Conservation (phyloP, 495 filamentous ascomycete species). For the Talaromyces proteolyticus region DNA sequence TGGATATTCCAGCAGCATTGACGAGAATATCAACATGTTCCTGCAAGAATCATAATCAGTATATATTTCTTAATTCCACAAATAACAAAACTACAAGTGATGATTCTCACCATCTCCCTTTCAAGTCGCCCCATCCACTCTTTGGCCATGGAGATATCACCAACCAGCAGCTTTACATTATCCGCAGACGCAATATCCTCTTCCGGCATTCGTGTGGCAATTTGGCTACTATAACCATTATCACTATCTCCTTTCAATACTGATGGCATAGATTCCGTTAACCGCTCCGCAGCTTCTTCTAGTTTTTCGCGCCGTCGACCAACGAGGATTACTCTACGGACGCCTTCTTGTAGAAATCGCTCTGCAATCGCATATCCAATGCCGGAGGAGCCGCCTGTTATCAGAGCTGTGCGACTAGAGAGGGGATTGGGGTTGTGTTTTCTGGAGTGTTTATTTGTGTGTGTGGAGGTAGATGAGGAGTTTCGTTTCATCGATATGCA, state of each 20-base stretch:
- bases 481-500: background rate
- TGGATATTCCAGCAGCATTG: conserved; percentile 69
- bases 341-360: conserved; percentile 59
- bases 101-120: conserved; percentile 30
- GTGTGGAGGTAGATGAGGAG: background rate
- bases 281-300: conserved; percentile 18
- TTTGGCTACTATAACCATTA: background rate
- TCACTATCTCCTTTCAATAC: background rate
- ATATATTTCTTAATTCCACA: no score
- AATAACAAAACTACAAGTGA: no score
- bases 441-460: background rate
- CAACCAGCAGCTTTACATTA: conserved; percentile 23
- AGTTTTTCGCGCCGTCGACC: conserved; percentile 39
- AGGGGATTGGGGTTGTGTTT: conserved; percentile 19
- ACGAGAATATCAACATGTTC: conserved; percentile 57
- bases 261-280: conserved; percentile 4
- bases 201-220: conserved; percentile 15
- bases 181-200: conserved; percentile 8
- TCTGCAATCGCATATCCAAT: conserved; percentile 65
- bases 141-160: conserved; percentile 37
- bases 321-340: conserved; percentile 47
- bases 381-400: conserved; percentile 59
- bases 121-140: conserved; percentile 41
- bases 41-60: conserved; percentile 18
- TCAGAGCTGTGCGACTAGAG: conserved; percentile 41